A percentile compares a stretch with the other conserved stretches of the same genome.
Evolutionary conservation across 2,329 filamentous ascomycete genomes (phyloP).

Genomic region (Fusarium irregulare): DNA sequence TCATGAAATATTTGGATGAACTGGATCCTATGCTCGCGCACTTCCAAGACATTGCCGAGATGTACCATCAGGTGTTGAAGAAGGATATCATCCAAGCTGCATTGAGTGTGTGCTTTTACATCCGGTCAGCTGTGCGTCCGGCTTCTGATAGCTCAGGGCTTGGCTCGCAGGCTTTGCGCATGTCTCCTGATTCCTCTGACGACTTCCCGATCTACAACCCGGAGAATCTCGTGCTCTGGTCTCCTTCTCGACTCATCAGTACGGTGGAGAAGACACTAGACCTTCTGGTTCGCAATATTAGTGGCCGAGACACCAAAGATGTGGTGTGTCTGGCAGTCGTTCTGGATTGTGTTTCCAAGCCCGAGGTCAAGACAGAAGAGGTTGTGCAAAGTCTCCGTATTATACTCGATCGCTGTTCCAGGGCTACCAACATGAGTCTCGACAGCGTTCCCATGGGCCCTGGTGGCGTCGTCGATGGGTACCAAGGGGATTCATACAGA

Average conservation of each 20-base stretch:
- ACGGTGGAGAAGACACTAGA: constrained; percentile 62
- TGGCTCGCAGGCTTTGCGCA: constrained; percentile 48
- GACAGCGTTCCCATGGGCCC: constrained; percentile 49
- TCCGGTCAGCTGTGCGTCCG: constrained; percentile 52
- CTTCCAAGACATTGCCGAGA: constrained; percentile 61
- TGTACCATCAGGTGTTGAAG: constrained; percentile 65
- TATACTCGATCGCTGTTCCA: constrained; percentile 59
- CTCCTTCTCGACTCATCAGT: constrained; percentile 53
- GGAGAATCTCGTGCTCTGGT: constrained; percentile 56
- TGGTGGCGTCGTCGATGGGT: constrained; percentile 27
- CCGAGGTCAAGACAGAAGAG: constrained; percentile 56
- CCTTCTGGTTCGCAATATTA: constrained; percentile 58
- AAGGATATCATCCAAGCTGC: constrained; percentile 67
- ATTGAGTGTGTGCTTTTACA: constrained; percentile 67
- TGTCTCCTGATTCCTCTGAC: constrained; percentile 52
- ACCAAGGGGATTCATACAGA: constrained; percentile 45
- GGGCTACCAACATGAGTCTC: constrained; percentile 56
- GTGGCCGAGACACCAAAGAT: constrained; percentile 63
- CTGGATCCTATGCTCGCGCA: constrained; percentile 60
- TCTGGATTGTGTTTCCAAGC: constrained; percentile 57
- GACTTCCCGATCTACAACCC: constrained; percentile 50
- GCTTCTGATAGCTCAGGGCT: constrained; percentile 47
- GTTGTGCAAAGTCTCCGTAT: constrained; percentile 55
- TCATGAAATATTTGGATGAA: constrained; percentile 67
- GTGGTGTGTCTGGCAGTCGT: constrained; percentile 62